phyloP scores from a whole-genome alignment of 1,284 basidiomycete genomes.

The Cronartium quercuum region DNA sequence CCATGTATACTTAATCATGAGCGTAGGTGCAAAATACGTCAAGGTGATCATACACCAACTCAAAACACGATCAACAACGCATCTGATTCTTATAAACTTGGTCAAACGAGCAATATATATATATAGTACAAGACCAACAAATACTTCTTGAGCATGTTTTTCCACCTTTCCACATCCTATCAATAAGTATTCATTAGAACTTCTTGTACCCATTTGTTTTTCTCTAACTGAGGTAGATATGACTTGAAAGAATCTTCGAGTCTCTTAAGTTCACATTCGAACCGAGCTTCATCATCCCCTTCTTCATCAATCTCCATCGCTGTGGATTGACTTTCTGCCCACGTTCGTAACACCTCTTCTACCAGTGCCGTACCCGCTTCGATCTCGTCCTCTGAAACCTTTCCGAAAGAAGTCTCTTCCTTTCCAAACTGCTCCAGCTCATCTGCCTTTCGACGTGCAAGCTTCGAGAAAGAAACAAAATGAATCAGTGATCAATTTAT shows the following conservation, averaged over 20 bases:
- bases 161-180: no score
- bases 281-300: slow-evolving; percentile 44
- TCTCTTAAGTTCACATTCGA: slow-evolving; percentile 61
- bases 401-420: background rate
- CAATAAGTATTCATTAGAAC: slow-evolving; percentile 53
- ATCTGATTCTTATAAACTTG: no score
- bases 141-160: no score
- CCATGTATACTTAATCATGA: no score
- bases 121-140: no score
- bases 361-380: slow-evolving; percentile 3
- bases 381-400: slow-evolving; percentile 45
- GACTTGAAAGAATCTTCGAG: slow-evolving; percentile 63
- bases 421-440: slow-evolving; percentile 86
- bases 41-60: no score
- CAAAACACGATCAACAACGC: no score
- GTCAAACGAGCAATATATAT: no score
- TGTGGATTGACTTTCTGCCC: slow-evolving; percentile 31
- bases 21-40: no score
- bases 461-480: slow-evolving; percentile 53
- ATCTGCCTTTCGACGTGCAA: slow-evolving; percentile 89
- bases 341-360: slow-evolving; percentile 47
- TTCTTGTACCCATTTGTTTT: slow-evolving; percentile 68
- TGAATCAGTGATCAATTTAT: no score
- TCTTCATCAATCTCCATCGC: slow-evolving; percentile 34
- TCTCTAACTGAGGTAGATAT: slow-evolving; percentile 64